Base-by-base conservation (phyloP, 257 asterid genomes). In the Nicotiana sylvestris region DNA sequence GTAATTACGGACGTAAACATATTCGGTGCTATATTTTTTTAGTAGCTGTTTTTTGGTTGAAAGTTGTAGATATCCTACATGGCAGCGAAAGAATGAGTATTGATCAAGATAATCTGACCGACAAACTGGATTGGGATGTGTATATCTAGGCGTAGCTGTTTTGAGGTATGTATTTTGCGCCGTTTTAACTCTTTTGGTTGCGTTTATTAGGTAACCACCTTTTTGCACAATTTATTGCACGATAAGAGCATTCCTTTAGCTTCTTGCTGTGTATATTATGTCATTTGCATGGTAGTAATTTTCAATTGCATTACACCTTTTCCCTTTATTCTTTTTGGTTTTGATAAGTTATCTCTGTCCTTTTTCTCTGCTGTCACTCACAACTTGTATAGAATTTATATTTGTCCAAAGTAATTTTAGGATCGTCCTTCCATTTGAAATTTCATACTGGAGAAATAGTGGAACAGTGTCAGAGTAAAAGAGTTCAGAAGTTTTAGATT, bases 31-130 rank as follows among this genome's bases (percentile, higher is more conserved):
- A 76, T 76, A 35, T 39, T 76, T 51, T 27, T 51, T 76, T 37
- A 76, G 27, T 27, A 76, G 80, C 10, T 76, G 13, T 51, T 51
- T 76, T 15, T 27, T 16, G 64, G 80, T 16, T 76, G 80, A 51
- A 51, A 76, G 64, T 76, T 53, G 65, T 76, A 76, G 64, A 51
- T 76, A 35, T 37, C 80, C 64, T 51, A 27, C 80, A 76, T 76
- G 62, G 62, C 64, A 29, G 65, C 64, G 27, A 35, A 53, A 46
- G 79, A 13, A 46, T 13, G 62, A 49, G 79, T 72, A 46, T 46
- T 46, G 61, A 46, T 49, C 4, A 74, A 9, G 80, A 49, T 49
- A 8, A 8, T 29, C 46, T 76, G 46, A 76, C 64, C 80, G 53
- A 29, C 80, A 76, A 9, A 51, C 64, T 76, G 64, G 46, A 76